Percentiles rank a stretch among this genome's conserved stretches.
These are phyloP conservation scores for Tuctoria greenei DNA, from an alignment of 176 grass and related monocot species.

Conservation along the genomic window DNA sequence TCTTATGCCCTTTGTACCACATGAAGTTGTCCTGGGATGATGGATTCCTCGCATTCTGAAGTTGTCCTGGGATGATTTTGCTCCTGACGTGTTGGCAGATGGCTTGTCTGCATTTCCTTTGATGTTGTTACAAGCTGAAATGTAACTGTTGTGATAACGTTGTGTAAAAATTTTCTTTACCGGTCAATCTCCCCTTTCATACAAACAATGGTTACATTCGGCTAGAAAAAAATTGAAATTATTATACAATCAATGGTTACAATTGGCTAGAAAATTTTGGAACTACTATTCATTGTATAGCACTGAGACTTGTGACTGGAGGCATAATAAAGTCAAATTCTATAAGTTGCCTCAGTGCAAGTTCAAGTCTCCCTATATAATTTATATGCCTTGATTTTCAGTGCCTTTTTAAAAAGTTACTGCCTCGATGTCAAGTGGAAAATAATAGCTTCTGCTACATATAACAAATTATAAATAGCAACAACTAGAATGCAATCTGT, in stretches of 20 bases:
- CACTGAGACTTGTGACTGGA: no score
- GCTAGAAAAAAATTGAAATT: no score
- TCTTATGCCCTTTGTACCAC: conserved; percentile 32
- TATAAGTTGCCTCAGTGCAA: no score
- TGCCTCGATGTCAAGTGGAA: no score
- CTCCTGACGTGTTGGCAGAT: conserved; percentile 29
- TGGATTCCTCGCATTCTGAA: conserved; percentile 10
- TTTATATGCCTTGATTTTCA: no score
- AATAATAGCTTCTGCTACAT: no score
- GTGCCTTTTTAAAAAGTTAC: no score
- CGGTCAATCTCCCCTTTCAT: not conserved
- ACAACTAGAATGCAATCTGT: no score
- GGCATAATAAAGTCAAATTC: no score
- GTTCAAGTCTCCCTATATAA: no score
- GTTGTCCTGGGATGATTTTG: conserved; percentile 26
- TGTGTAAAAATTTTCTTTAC: not conserved
- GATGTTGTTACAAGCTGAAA: not conserved
- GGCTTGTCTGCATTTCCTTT: not conserved
- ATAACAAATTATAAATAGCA: no score
- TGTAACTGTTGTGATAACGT: not conserved
- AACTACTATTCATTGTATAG: no score
- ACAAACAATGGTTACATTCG: not conserved
- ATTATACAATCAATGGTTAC: not conserved
- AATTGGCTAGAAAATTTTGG: not conserved
- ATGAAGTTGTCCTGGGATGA: conserved; percentile 19